A percentile compares a stretch with the other conserved stretches of the same genome.
Conservation (phyloP, 306 rosid genomes). For the Astragalus glycyphyllos region DNA sequence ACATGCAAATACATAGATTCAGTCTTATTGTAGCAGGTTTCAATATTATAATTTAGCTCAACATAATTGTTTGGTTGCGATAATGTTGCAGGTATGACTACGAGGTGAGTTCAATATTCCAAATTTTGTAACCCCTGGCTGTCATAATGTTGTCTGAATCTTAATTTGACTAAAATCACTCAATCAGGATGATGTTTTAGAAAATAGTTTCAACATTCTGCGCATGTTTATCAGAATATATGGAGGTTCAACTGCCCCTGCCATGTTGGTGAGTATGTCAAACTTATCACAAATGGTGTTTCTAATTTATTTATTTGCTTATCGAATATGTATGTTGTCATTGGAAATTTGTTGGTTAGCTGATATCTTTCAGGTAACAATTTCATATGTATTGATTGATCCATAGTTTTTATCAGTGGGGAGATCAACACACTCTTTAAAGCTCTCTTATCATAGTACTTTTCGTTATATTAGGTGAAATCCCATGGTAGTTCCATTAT, state of each 20-base stretch:
- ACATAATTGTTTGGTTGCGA: slow-evolving; percentile 46
- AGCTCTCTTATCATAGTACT: background rate
- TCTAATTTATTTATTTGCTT: slow-evolving; percentile 28
- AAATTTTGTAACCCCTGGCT: slow-evolving; percentile 14
- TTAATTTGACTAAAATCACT: slow-evolving; percentile 31
- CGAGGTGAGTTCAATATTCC: slow-evolving; percentile 64
- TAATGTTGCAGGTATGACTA: slow-evolving; percentile 83
- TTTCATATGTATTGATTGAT: slow-evolving; percentile 22
- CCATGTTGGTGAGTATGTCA: slow-evolving; percentile 69
- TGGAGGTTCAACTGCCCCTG: slow-evolving; percentile 80
- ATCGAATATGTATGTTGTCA: slow-evolving; percentile 6
- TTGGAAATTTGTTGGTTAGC: slow-evolving; percentile 19
- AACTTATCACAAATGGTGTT: slow-evolving; percentile 19
- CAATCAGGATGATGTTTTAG: slow-evolving; percentile 89
- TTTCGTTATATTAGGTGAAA: background rate
- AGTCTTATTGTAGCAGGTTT: slow-evolving; percentile 38
- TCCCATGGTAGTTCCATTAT: background rate
- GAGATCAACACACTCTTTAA: background rate
- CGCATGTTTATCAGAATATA: slow-evolving; percentile 83
- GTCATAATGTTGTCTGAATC: slow-evolving; percentile 21
- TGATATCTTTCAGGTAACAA: background rate
- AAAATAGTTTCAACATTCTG: slow-evolving; percentile 79
- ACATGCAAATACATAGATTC: slow-evolving; percentile 27
- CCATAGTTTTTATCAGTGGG: background rate
- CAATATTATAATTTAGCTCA: slow-evolving; percentile 47